A percentile compares a stretch with the other conserved stretches of the same genome.
phyloP scores from a whole-genome alignment of 1,139 yeast species.

The Sugiyamaella sp. region DNA sequence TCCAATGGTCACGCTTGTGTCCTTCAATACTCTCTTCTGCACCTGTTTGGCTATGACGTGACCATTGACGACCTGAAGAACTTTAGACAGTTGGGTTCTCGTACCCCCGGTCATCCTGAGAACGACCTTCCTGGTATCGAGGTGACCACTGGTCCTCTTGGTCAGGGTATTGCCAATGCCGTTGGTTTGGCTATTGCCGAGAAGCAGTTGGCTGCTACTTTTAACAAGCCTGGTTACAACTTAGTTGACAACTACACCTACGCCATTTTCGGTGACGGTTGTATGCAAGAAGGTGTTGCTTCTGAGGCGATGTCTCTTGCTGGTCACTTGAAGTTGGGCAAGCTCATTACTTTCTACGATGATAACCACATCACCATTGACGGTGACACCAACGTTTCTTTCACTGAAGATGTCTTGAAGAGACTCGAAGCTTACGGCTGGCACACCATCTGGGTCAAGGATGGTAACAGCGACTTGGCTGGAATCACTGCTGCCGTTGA shows the following conservation, averaged over 20 bases:
- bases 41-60: conserved; percentile 81
- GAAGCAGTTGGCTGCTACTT: conserved; percentile 87
- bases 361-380: conserved; percentile 97
- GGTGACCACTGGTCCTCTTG: conserved; percentile 98
- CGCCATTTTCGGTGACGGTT: conserved; percentile 93
- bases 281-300: conserved; percentile 98
- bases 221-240: conserved; percentile 82
- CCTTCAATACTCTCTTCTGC: conserved; percentile 81
- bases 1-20: conserved; percentile 99
- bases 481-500: conserved; percentile 74
- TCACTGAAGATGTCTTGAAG: conserved; percentile 88
- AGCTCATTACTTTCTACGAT: conserved; percentile 95
- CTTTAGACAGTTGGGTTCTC: conserved; percentile 89
- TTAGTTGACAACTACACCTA: conserved; percentile 73
- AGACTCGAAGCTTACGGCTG: conserved; percentile 95
- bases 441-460: conserved; percentile 77
- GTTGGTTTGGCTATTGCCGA: conserved; percentile 98
- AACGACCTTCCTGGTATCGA: conserved; percentile 82
- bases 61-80: conserved; percentile 84
- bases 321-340: conserved; percentile 93
- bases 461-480: conserved; percentile 80
- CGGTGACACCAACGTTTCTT: conserved; percentile 87
- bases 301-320: conserved; percentile 94
- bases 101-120: conserved; percentile 99
- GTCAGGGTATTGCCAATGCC: conserved; percentile 97